phyloP scores from a whole-genome alignment of 352 stramenopile genomes.

The Phytophthora megakarya region DNA sequence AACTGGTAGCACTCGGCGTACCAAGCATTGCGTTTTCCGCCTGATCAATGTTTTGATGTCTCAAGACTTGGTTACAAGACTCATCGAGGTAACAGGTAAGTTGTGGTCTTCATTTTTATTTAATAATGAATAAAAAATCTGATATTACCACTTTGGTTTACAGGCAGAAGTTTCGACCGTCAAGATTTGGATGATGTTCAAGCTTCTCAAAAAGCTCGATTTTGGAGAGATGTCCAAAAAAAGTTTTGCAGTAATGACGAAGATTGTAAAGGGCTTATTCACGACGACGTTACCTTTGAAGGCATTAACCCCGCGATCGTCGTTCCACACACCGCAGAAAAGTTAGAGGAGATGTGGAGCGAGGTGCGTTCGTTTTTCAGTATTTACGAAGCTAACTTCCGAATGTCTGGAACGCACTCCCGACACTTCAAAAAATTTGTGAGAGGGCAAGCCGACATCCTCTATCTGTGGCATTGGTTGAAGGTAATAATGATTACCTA shows the following conservation, averaged over 20 bases:
- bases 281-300: background rate
- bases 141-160: too few relatives aligned
- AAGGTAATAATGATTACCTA: background rate
- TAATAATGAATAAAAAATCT: too few relatives aligned
- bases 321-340: background rate
- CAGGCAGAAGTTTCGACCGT: background rate
- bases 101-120: too few relatives aligned
- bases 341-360: background rate
- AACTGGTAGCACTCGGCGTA: background rate
- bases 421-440: background rate
- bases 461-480: background rate
- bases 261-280: background rate
- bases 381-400: background rate
- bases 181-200: background rate
- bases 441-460: background rate
- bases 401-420: background rate
- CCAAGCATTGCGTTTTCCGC: background rate
- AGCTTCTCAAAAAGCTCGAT: background rate
- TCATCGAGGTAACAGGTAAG: background rate
- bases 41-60: background rate
- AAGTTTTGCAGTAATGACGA: background rate
- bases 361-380: background rate
- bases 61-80: background rate
- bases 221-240: background rate
- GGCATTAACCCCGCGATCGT: background rate